Percentiles rank a stretch among this genome's conserved stretches.
These are phyloP conservation scores for Neofusicoccum parvum DNA, from an alignment of 2,329 filamentous ascomycete species.

Conservation along the genomic window DNA sequence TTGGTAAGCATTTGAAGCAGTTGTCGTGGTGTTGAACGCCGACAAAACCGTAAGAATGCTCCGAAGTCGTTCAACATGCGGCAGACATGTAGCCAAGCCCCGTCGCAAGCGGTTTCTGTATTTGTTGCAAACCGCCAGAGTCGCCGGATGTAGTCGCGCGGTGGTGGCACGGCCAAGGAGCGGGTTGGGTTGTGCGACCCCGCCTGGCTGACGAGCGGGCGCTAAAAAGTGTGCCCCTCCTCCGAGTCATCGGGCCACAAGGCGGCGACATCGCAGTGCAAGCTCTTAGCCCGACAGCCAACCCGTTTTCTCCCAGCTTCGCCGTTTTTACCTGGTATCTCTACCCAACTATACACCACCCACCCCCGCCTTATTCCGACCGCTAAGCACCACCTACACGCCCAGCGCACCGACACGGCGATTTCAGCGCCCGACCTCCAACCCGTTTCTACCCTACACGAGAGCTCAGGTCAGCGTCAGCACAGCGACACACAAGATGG, in stretches of 20 bases:
- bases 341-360: neutral
- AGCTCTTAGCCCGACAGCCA: conserved; percentile 16
- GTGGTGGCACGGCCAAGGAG: neutral
- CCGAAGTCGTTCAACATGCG: neutral
- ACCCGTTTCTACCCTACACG: neutral
- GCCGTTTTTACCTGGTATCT: neutral
- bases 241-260: conserved; percentile 7
- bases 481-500: conserved; percentile 56
- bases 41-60: no score
- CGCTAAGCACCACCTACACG: neutral
- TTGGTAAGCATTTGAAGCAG: no score
- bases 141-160: neutral
- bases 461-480: neutral
- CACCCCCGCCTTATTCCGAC: neutral
- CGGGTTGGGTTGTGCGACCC: conserved; percentile 1
- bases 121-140: neutral
- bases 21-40: no score
- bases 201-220: conserved; percentile 7
- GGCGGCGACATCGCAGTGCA: conserved; percentile 18
- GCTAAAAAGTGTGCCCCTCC: conserved; percentile 12
- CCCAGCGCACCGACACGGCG: neutral
- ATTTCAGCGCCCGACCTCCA: conserved; percentile 6
- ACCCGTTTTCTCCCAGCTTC: neutral
- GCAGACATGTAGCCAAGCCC: neutral
- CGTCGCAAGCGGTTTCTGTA: neutral